Evolutionary conservation across 345 rosid species (phyloP), one percentile per base, ranked within the genome.

Genomic region (Cochlearia excelsa): DNA sequence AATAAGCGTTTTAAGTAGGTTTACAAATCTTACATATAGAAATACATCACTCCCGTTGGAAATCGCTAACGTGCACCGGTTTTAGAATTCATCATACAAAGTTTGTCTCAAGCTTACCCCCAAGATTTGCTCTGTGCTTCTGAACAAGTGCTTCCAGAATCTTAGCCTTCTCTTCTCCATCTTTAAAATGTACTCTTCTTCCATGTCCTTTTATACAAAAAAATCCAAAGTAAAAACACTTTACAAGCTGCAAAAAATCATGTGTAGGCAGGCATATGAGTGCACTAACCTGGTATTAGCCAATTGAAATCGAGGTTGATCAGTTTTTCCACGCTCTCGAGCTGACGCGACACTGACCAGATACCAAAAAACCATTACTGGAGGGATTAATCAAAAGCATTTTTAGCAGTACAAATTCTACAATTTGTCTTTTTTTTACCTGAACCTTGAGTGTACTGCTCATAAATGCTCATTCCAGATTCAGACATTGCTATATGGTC

Each of bases 341-440:
- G 75, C 70, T 70, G 75, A 11, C 51, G 66, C 50, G 75, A 66
- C 50, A 70, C 75, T 70, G 70, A 34, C 23, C 55, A 64, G 40
- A 51, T 10, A 51, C 45, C 38, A 30, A 30, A 26, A 37, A 37
- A 37, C 5, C 7, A 44, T 8, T 46, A 5, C 7, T 44, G 38
- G 47, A 42, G 46, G 37, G 47, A 42, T 54, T 62, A 29, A 49
- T 40, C 46, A n/a, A 47, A 35, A 28, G 30, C 50, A 52, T n/a
- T 26, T 26, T 28, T 54, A 4, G 35, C 44, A 55, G 26, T 16
- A 56, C 10, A 42, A 8, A 9, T 4, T 48, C 33, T 27, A 41
- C n/a, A 49, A 23, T 10, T 58, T 50, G 40, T 48, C n/a, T 23
- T 51, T 48, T 26, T 23, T 51, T 43, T 71, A 71, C 75, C 54